These are phyloP conservation scores for Globisporangium parvum DNA, from an alignment of 352 stramenopile species.

Conservation along the genomic window DNA sequence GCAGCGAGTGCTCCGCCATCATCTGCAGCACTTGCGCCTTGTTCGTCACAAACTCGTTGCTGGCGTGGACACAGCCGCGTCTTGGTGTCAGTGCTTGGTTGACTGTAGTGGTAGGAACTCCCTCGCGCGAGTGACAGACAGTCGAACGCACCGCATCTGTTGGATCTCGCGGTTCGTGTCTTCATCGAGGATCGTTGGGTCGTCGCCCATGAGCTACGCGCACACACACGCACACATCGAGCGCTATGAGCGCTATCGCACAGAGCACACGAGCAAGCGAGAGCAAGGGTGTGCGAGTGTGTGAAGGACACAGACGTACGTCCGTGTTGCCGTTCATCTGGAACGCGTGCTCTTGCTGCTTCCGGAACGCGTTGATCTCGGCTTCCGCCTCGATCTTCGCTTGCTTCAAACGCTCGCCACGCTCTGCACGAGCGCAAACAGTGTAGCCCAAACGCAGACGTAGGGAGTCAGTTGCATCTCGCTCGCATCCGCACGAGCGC, in stretches of 20 bases:
- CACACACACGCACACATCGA: not conserved
- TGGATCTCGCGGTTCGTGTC: conserved; percentile 75
- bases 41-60: conserved; percentile 60
- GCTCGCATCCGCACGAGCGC: not conserved
- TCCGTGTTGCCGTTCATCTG: conserved; percentile 84
- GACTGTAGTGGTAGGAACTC: too few species aligned
- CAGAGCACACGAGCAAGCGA: not conserved
- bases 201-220: conserved; percentile 67
- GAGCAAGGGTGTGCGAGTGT: not conserved
- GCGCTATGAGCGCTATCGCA: not conserved
- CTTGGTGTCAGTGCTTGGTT: too few species aligned
- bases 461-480: too few species aligned
- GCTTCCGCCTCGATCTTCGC: conserved; percentile 84
- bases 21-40: conserved; percentile 64
- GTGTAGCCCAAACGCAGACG: not conserved
- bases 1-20: conserved; percentile 66
- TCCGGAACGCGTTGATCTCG: conserved; percentile 79
- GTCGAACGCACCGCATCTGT: conserved; percentile 63
- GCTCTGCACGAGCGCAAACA: conserved; percentile 31
- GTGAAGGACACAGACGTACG: conserved; percentile 21
- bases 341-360: conserved; percentile 82
- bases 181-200: conserved; percentile 70
- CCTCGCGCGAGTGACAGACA: not conserved
- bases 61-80: conserved; percentile 2
- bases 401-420: conserved; percentile 83